phyloP scores from a whole-genome alignment of 140 eudicot genomes.

The Bidens hawaiensis region DNA sequence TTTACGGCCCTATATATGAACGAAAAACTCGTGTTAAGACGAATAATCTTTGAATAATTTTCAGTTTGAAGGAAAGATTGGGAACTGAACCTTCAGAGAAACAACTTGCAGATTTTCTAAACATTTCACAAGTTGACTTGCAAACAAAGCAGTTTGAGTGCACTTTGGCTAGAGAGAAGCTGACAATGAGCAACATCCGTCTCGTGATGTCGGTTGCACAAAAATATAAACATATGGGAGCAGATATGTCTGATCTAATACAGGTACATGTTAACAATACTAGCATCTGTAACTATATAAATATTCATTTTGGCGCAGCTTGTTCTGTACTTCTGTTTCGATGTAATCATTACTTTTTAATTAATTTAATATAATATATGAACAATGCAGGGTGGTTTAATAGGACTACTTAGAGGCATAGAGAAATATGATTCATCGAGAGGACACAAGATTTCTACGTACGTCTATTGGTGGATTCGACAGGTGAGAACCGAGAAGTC shows the following conservation, averaged over 20 bases:
- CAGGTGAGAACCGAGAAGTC: too few relatives aligned
- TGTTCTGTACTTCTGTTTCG: too few relatives aligned
- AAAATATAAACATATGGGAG: constrained; percentile 92
- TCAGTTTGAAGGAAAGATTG: constrained; percentile 70
- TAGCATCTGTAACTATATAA: not conserved
- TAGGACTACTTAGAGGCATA: constrained; percentile 89
- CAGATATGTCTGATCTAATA: constrained; percentile 86
- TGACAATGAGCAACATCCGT: constrained; percentile 87
- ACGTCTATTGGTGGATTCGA: constrained; percentile 99
- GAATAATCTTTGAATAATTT: constrained; percentile 5
- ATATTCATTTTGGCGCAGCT: too few relatives aligned
- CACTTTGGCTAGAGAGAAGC: constrained; percentile 87
- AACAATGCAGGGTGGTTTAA: constrained; percentile 83
- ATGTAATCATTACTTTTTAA: too few relatives aligned
- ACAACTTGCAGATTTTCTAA: constrained; percentile 69
- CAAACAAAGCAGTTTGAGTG: constrained; percentile 69
- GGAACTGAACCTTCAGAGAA: constrained; percentile 89
- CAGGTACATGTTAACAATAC: constrained; percentile 47
- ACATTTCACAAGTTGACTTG: constrained; percentile 59
- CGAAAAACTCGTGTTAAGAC: constrained; percentile 3
- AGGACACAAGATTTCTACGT: constrained; percentile 90
- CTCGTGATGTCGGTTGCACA: constrained; percentile 94
- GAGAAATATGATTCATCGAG: constrained; percentile 95
- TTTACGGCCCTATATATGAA: too few relatives aligned
- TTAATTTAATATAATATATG: too few relatives aligned